Base-by-base conservation (phyloP, 139 green algal genomes). In the Volvox reticuliferus region DNA sequence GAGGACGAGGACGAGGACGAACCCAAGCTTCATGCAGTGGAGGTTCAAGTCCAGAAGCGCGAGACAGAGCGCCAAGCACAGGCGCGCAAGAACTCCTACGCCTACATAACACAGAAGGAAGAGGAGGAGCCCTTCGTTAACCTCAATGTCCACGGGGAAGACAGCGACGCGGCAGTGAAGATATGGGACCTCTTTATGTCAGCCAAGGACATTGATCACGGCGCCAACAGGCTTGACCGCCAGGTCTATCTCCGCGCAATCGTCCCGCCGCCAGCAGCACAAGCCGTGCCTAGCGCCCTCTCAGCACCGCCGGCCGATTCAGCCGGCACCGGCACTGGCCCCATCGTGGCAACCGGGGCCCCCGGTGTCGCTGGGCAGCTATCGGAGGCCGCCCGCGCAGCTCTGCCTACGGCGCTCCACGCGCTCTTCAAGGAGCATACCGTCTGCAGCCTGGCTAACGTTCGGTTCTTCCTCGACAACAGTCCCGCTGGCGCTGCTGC, bases 31-130 rank as follows among this genome's bases (percentile, higher is more conserved):
- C 87, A 82, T 73, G 91, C 85, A 9, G 73, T 95, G 30, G 92
- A 96, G 91, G 93, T 96, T 73, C 95, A 97, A 91, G 95, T 95
- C 32, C 88, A 93, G 91, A 95, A 95, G 84, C 92, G 96, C 0
- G 97, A 99, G 91, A 99, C 97, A 28, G 97, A 99, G 93, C 92
- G 96, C 30, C 97, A 99, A 92, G 65, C 76, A 30, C 78, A 88
- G 78, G 91, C 80, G 68, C 91, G 91, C 80, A 88, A 93, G 30
- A 95, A 93, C 85, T 93, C 88, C 24, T 93, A 92, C 71, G 93
- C 91, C 12, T 92, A 95, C 91, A 81, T 95, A 30, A 76, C 78
- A 0, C 89, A 95, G 65, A 90, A 95, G 88, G 93, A 93, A 88
- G 93, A 95, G 62, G 93, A 95, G 79, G 93, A 95, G 91, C 1